phyloP scores from a whole-genome alignment of 1,139 yeast species.

The Nakaseomyces bracarensis region DNA sequence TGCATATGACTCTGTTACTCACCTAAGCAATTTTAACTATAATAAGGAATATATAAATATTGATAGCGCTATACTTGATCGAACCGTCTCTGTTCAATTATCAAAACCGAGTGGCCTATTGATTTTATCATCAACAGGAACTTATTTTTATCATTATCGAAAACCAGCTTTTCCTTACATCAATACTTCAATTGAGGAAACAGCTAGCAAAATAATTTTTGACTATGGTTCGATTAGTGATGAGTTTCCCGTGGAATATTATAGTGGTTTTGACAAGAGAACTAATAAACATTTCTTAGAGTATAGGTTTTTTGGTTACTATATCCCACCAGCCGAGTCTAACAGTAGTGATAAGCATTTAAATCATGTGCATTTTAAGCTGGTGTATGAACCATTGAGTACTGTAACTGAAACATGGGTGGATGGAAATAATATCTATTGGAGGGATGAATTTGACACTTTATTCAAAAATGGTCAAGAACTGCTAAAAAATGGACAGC shows the following conservation, averaged over 20 bases:
- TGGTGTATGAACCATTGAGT: neutral
- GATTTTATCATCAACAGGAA: neutral
- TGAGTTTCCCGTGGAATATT: neutral
- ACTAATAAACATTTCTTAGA: neutral
- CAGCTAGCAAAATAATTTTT: neutral
- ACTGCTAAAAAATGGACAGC: neutral
- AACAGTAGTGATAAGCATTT: too few species aligned
- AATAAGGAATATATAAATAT: neutral
- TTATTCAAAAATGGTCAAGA: neutral
- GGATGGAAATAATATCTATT: neutral
- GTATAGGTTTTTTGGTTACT: neutral
- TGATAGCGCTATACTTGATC: too few species aligned
- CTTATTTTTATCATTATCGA: neutral
- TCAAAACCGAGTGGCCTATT: neutral
- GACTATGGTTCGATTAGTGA: neutral
- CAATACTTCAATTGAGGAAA: neutral
- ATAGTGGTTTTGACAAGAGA: neutral
- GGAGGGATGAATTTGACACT: neutral
- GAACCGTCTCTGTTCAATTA: neutral
- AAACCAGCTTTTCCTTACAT: neutral
- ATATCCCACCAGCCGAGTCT: too few species aligned
- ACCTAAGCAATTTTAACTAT: neutral
- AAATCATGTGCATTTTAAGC: too few species aligned
- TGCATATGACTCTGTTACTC: constrained; percentile 1
- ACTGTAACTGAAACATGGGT: neutral